These are phyloP conservation scores for Diaporthe aspalathi DNA, from an alignment of 2,329 filamentous ascomycete species.

Conservation along the genomic window DNA sequence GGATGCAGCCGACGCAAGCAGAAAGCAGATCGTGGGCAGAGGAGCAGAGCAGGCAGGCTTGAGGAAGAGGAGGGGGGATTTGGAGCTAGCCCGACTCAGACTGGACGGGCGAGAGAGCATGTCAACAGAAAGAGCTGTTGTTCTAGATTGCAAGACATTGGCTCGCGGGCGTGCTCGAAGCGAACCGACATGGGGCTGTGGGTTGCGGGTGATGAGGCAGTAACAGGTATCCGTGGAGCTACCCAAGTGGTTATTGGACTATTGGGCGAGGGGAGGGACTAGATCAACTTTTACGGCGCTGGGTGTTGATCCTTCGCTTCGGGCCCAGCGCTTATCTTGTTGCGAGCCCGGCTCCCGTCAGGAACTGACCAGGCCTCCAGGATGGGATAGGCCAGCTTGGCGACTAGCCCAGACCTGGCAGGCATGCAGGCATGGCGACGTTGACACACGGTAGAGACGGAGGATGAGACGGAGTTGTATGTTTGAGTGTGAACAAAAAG, in stretches of 20 bases:
- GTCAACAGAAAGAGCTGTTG: neutral
- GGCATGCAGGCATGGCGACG: neutral
- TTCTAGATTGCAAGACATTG: conserved; percentile 26
- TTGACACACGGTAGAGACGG: no score
- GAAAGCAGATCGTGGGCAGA: conserved; percentile 14
- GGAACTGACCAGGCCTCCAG: neutral
- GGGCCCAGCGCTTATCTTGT: conserved; percentile 26
- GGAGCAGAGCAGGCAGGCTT: neutral
- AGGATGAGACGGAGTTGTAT: neutral
- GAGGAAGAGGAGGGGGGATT: neutral
- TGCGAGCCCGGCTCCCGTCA: neutral
- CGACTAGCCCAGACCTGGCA: neutral
- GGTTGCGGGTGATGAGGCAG: no score
- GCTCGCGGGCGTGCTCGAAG: neutral
- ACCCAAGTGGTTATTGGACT: neutral
- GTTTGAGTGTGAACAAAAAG: no score
- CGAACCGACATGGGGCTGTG: no score
- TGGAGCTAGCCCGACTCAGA: conserved; percentile 14
- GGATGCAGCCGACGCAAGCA: conserved; percentile 15
- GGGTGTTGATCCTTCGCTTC: conserved; percentile 25
- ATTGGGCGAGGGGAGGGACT: neutral
- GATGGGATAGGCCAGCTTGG: conserved; percentile 10
- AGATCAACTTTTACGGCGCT: no score
- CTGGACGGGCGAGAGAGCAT: conserved; percentile 19
- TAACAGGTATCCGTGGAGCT: no score